phyloP scores from a whole-genome alignment of 192 early-diverging fungal species.

The Pilaira anomala region DNA sequence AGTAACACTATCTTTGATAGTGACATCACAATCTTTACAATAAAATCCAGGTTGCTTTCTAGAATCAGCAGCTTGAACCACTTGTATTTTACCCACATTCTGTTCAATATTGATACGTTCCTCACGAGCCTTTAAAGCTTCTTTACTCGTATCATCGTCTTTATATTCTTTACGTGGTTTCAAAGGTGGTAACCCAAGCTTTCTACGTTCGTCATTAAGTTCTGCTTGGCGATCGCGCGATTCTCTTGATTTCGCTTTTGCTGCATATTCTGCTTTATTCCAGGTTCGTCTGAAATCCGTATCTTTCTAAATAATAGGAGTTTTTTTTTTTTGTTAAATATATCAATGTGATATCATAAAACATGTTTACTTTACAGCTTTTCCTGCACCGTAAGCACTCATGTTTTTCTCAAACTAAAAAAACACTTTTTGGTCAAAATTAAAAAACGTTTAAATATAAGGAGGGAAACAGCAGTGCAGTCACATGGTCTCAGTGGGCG shows the following conservation, averaged over 20 bases:
- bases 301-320: conserved; percentile 27
- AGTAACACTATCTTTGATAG: conserved; percentile 84
- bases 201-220: conserved; percentile 39
- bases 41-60: conserved; percentile 85
- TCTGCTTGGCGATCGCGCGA: conserved; percentile 28
- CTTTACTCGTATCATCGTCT: conserved; percentile 24
- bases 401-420: background rate
- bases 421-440: too few relatives aligned
- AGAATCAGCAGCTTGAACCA: conserved; percentile 61
- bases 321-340: too few relatives aligned
- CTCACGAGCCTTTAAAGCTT: conserved; percentile 37
- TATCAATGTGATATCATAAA: background rate
- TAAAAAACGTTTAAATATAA: too few relatives aligned
- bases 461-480: too few relatives aligned
- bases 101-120: conserved; percentile 66
- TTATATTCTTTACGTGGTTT: conserved; percentile 16
- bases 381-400: conserved; percentile 26
- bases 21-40: conserved; percentile 85
- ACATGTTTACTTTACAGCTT: conserved; percentile 14
- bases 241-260: conserved; percentile 32
- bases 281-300: conserved; percentile 43
- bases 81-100: conserved; percentile 78
- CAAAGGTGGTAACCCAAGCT: conserved; percentile 32
- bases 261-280: conserved; percentile 45
- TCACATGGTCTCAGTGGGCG: too few relatives aligned